Conservation (phyloP, 352 stramenopile genomes). For the Saprolegnia diclina region DNA sequence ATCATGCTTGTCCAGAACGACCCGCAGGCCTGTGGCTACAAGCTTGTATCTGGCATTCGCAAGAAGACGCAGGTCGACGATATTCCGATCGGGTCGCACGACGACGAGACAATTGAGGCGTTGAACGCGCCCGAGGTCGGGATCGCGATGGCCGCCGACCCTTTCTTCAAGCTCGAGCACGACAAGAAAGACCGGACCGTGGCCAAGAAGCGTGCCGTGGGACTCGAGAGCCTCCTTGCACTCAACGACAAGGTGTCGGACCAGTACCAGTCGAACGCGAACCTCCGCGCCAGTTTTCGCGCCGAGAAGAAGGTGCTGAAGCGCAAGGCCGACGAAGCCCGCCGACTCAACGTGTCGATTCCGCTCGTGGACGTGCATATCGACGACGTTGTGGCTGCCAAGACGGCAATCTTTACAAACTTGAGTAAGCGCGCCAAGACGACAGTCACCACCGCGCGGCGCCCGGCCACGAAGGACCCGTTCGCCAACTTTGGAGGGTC, state of each 20-base stretch:
- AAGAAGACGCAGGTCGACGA: constrained; percentile 69
- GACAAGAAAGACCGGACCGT: constrained; percentile 57
- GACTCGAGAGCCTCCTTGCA: constrained; percentile 49
- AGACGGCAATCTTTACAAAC: constrained; percentile 43
- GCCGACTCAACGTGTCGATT: constrained; percentile 48
- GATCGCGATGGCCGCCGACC: constrained; percentile 42
- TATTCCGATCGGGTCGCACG: constrained; percentile 21
- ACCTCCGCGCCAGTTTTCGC: constrained; percentile 47
- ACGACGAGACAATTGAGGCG: constrained; percentile 40
- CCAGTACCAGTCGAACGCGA: constrained; percentile 62
- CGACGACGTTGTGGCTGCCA: constrained; percentile 53
- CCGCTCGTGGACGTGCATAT: constrained; percentile 48
- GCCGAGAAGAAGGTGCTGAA: constrained; percentile 51
- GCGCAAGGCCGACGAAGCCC: constrained; percentile 36
- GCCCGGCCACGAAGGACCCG: neutral
- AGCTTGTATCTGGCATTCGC: constrained; percentile 82
- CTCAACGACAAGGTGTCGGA: constrained; percentile 62
- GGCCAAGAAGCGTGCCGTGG: constrained; percentile 39
- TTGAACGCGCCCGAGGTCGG: constrained; percentile 53
- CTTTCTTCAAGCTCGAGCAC: constrained; percentile 76
- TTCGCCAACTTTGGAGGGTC: neutral
- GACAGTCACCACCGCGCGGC: neutral
- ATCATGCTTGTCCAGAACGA: constrained; percentile 94
- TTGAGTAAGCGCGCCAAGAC: constrained; percentile 1
- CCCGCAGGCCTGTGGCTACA: constrained; percentile 87